These are phyloP conservation scores for Cordyceps fumosorosea DNA, from an alignment of 2,329 filamentous ascomycete genomes.

Conservation along the genomic window DNA sequence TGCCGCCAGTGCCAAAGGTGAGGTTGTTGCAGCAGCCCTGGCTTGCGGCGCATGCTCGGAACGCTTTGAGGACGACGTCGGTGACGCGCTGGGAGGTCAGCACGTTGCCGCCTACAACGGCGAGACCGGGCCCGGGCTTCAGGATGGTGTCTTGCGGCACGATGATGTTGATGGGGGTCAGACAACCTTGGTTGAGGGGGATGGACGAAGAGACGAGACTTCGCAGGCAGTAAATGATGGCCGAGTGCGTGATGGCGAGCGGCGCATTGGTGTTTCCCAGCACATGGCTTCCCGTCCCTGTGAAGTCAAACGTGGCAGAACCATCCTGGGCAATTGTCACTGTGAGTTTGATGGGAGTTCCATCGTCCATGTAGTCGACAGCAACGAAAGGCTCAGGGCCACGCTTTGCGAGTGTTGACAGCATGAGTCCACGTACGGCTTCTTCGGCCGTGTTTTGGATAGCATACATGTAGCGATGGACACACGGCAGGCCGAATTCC, in stretches of 20 bases:
- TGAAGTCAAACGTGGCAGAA: constrained; percentile 60
- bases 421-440: constrained; percentile 25
- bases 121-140: constrained; percentile 67
- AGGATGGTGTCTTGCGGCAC: constrained; percentile 70
- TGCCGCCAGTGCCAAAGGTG: constrained; percentile 75
- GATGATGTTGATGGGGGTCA: constrained; percentile 66
- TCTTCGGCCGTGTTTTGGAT: constrained; percentile 36
- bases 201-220: constrained; percentile 77
- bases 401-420: constrained; percentile 15
- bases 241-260: constrained; percentile 33
- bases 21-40: constrained; percentile 83
- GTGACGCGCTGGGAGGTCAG: constrained; percentile 75
- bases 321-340: constrained; percentile 69
- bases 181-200: constrained; percentile 79
- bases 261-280: constrained; percentile 30
- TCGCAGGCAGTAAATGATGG: constrained; percentile 80
- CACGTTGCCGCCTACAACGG: constrained; percentile 78
- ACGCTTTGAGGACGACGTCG: constrained; percentile 75
- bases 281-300: constrained; percentile 26
- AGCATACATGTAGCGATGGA: constrained; percentile 51
- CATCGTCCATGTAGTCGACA: constrained; percentile 72
- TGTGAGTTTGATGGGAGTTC: constrained; percentile 67
- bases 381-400: constrained; percentile 22
- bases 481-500: constrained; percentile 65
- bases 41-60: constrained; percentile 69